Conservation (phyloP, 176 grass and related monocot species). For the Poa annua region DNA sequence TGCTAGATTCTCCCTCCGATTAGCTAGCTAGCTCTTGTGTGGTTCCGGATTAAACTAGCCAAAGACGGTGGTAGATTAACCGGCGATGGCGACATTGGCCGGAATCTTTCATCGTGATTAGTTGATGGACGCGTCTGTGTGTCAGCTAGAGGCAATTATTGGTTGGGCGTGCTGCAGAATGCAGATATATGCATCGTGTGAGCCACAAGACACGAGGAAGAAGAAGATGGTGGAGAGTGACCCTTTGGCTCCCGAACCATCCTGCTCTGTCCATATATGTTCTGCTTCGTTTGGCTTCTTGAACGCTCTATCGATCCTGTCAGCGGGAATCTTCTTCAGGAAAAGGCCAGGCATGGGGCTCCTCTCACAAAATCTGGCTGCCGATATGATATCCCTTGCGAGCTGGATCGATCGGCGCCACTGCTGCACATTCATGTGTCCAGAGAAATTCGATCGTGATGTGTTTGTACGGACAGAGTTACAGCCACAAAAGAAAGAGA, state of each 20-base stretch:
- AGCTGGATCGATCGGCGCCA: neutral
- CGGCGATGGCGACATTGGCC: neutral
- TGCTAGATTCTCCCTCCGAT: constrained; percentile 1
- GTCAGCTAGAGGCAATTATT: neutral
- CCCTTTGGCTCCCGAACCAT: neutral
- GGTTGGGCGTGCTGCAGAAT: neutral
- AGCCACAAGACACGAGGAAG: neutral
- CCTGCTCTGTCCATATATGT: neutral
- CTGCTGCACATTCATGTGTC: neutral
- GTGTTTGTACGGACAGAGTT: neutral
- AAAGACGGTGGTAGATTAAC: constrained; percentile 26
- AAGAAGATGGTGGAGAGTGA: neutral
- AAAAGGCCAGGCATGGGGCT: neutral
- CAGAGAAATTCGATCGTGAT: neutral
- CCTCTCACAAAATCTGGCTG: neutral
- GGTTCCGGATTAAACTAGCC: neutral
- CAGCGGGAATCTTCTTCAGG: neutral
- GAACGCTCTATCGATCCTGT: neutral
- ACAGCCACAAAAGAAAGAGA: neutral
- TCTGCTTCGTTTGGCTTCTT: too few relatives aligned
- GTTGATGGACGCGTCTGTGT: neutral
- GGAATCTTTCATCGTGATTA: constrained; percentile 29
- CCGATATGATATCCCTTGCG: neutral
- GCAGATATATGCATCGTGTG: neutral
- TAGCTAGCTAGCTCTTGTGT: neutral